Conservation (phyloP, 1,284 basidiomycete species). For the Leccinum ponderosum region DNA sequence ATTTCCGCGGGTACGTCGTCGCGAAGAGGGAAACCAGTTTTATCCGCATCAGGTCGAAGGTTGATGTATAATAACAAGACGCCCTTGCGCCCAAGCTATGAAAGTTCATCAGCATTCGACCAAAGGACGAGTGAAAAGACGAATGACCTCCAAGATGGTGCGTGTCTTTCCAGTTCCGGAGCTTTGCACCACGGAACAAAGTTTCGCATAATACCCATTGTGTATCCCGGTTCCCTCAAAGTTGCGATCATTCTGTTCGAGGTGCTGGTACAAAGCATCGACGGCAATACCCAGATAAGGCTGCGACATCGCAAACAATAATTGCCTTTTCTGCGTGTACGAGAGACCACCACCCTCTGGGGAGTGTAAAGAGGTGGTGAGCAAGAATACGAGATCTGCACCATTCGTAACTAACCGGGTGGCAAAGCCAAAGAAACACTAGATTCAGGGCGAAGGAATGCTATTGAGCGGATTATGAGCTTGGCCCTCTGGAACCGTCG, state of each 20-base stretch:
- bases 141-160: not conserved
- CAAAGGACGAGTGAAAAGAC: too few species aligned
- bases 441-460: too few species aligned
- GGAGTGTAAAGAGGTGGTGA: too few species aligned
- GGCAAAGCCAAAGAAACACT: too few species aligned
- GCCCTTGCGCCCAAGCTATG: not conserved
- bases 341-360: too few species aligned
- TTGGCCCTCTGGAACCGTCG: too few species aligned
- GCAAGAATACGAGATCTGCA: too few species aligned
- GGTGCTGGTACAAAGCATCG: not conserved
- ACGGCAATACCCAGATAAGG: not conserved
- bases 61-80: not conserved
- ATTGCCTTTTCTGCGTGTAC: not conserved
- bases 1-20: not conserved
- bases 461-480: too few species aligned
- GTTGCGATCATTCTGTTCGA: not conserved
- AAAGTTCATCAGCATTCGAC: not conserved
- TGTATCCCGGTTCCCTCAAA: not conserved
- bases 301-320: not conserved
- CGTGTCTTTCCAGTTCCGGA: not conserved
- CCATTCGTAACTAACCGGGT: too few species aligned
- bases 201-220: not conserved
- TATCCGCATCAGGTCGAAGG: not conserved
- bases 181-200: not conserved
- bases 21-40: not conserved